phyloP scores from a whole-genome alignment of 768 basidiomycete genomes.

The Lactifluus rugatus region DNA sequence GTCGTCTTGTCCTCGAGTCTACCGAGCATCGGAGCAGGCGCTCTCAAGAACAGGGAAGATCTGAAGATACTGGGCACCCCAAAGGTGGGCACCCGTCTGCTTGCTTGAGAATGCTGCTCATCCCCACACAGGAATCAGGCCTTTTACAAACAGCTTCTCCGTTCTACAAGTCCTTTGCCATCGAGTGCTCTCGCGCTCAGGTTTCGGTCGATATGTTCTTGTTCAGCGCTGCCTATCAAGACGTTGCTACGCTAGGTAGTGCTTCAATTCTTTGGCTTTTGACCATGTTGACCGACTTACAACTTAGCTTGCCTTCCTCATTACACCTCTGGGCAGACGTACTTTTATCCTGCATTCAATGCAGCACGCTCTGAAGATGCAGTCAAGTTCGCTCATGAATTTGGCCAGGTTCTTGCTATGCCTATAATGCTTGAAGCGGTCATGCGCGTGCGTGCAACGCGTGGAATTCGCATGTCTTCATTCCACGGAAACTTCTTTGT shows the following conservation, averaged over 20 bases:
- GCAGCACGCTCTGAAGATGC: conserved; percentile 92
- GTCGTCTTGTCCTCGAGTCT: conserved; percentile 76
- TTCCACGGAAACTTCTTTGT: conserved; percentile 58
- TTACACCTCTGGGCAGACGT: conserved; percentile 96
- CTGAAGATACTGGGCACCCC: conserved; percentile 90
- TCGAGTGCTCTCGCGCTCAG: conserved; percentile 94
- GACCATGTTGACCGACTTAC: not conserved
- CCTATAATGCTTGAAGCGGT: conserved; percentile 96
- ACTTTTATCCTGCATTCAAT: conserved; percentile 98
- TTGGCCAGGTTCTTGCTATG: conserved; percentile 85
- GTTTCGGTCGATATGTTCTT: conserved; percentile 99
- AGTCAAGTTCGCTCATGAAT: conserved; percentile 96
- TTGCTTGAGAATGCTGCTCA: not conserved
- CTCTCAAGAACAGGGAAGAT: conserved; percentile 94
- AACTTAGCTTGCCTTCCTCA: conserved; percentile 76
- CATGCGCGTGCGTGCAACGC: conserved; percentile 94
- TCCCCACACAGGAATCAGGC: conserved; percentile 62
- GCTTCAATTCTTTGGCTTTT: not conserved
- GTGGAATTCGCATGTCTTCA: conserved; percentile 42
- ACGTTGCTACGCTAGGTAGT: conserved; percentile 86
- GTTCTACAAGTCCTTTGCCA: conserved; percentile 98
- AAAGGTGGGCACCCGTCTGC: conserved; percentile 45
- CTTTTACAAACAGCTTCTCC: conserved; percentile 87
- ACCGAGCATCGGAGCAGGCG: conserved; percentile 81
- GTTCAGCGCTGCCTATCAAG: conserved; percentile 87